phyloP scores from a whole-genome alignment of 2,329 filamentous ascomycete genomes.

The Onygena corvina region DNA sequence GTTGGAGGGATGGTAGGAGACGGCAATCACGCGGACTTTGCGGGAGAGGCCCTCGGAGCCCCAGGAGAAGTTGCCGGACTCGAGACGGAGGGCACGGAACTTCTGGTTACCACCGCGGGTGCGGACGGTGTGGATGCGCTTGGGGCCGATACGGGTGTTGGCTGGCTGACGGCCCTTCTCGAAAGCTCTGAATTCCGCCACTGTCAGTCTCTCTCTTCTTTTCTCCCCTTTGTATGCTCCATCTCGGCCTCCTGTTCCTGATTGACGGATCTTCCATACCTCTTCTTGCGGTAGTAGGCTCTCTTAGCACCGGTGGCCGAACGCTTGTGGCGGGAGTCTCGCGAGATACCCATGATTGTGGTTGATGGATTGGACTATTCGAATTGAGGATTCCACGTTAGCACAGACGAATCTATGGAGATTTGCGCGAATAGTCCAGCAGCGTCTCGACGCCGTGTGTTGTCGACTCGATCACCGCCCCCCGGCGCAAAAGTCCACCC shows the following conservation, averaged over 20 bases:
- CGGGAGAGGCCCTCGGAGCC: conserved; percentile 93
- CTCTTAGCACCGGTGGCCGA: conserved; percentile 98
- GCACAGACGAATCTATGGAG: too few relatives aligned
- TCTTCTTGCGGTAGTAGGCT: conserved; percentile 66
- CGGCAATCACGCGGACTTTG: conserved; percentile 98
- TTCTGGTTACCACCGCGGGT: conserved; percentile 98
- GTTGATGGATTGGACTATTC: conserved; percentile 46
- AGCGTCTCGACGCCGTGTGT: too few relatives aligned
- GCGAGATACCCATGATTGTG: conserved; percentile 98
- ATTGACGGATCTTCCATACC: conserved; percentile 31
- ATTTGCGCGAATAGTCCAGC: too few relatives aligned
- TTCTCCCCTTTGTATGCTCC: background rate
- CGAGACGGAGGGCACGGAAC: conserved; percentile 97
- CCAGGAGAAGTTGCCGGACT: conserved; percentile 99
- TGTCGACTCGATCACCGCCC: background rate
- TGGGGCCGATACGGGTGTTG: conserved; percentile 97
- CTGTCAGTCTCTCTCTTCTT: background rate
- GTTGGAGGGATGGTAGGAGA: conserved; percentile 99
- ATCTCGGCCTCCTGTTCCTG: background rate
- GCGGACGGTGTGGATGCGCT: conserved; percentile 93
- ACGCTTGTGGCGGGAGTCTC: conserved; percentile 99
- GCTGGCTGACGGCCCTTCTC: conserved; percentile 98
- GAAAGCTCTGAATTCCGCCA: conserved; percentile 74
- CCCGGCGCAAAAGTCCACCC: background rate
- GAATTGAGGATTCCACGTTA: too few relatives aligned